Evolutionary conservation across 805 yeast species (phyloP).

Genomic region (Candida ortonii): DNA sequence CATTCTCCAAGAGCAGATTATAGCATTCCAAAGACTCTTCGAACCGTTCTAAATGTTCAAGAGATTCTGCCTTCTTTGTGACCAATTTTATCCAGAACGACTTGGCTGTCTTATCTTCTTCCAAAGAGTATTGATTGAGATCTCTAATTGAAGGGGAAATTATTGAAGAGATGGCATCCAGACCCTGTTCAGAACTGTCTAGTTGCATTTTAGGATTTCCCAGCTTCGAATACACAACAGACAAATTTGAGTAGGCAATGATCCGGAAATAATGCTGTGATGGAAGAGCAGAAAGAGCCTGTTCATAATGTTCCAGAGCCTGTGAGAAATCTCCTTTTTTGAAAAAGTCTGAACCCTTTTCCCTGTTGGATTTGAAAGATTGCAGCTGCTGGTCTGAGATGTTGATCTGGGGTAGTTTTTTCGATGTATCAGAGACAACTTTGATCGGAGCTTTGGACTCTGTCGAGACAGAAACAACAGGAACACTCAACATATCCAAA

Average conservation of each 20-base stretch:
- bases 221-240: slow-evolving; percentile 59
- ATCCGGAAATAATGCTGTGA: slow-evolving; percentile 60
- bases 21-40: slow-evolving; percentile 61
- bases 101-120: slow-evolving; percentile 52
- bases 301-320: slow-evolving; percentile 61
- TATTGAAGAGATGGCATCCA: slow-evolving; percentile 36
- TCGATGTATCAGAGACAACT: slow-evolving; percentile 9
- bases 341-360: slow-evolving; percentile 61
- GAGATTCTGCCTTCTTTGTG: slow-evolving; percentile 74
- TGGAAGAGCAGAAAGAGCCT: slow-evolving; percentile 52
- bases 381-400: slow-evolving; percentile 21
- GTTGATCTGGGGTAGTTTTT: slow-evolving; percentile 9
- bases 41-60: slow-evolving; percentile 75
- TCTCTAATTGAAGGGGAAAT: slow-evolving; percentile 24
- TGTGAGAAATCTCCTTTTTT: slow-evolving; percentile 76
- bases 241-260: slow-evolving; percentile 71
- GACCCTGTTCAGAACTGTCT: slow-evolving; percentile 45
- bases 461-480: slow-evolving; percentile 11
- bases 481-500: slow-evolving; percentile 32
- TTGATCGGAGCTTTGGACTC: slow-evolving; percentile 23
- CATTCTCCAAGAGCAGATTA: slow-evolving; percentile 61
- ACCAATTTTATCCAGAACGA: slow-evolving; percentile 74
- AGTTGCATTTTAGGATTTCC: slow-evolving; percentile 65
- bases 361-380: slow-evolving; percentile 47
- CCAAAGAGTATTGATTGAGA: slow-evolving; percentile 33